phyloP scores from a whole-genome alignment of 305 asterid genomes.

The Caryopteris hybrid region DNA sequence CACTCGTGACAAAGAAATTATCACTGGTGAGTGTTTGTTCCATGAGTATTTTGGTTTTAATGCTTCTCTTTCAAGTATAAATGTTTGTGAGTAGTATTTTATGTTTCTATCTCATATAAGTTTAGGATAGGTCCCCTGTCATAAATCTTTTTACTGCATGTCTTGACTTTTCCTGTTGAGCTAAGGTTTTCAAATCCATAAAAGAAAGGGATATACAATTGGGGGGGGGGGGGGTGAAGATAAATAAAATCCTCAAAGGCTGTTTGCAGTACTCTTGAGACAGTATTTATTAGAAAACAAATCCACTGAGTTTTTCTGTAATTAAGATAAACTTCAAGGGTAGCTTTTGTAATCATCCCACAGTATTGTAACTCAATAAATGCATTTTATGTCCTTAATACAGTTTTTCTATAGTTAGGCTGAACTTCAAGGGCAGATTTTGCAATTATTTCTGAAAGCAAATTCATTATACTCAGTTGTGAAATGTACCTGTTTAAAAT shows the following conservation, averaged over 20 bases:
- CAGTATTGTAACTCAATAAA: too few relatives aligned
- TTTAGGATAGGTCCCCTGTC: background rate
- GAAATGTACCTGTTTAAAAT: background rate
- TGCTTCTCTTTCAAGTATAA: background rate
- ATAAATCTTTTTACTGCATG: background rate
- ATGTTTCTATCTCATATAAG: background rate
- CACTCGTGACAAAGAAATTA: constrained; percentile 81
- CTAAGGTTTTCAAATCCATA: too few relatives aligned
- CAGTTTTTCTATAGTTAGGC: background rate
- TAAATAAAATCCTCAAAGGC: too few relatives aligned
- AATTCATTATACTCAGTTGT: background rate
- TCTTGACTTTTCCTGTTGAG: too few relatives aligned
- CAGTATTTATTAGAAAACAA: too few relatives aligned
- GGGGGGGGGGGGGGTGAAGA: too few relatives aligned
- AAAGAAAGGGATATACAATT: too few relatives aligned
- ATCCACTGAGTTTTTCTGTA: too few relatives aligned
- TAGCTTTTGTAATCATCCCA: too few relatives aligned
- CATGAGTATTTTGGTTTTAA: background rate
- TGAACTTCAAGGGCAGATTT: background rate
- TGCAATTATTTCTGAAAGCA: background rate
- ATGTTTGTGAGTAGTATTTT: background rate
- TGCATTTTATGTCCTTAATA: too few relatives aligned
- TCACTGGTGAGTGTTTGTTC: constrained; percentile 62
- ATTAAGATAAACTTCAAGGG: too few relatives aligned
- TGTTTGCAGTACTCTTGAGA: too few relatives aligned